These are phyloP conservation scores for Saccharomyces pastorianus DNA, from an alignment of 1,139 yeast species.

Conservation along the genomic window DNA sequence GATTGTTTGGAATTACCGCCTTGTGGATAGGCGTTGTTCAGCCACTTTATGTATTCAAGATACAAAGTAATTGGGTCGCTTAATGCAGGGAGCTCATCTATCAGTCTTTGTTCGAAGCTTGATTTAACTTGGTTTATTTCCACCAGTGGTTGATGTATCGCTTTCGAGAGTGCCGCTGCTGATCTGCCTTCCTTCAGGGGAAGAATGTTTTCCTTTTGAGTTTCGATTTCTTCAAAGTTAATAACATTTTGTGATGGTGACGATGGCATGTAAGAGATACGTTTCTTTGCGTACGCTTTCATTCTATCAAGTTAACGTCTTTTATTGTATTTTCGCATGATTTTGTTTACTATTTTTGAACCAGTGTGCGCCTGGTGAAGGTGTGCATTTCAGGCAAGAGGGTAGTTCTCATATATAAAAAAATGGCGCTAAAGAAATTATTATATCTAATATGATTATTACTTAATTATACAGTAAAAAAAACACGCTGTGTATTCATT, in stretches of 20 bases:
- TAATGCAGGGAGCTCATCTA: constrained; percentile 43
- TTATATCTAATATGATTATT: not conserved
- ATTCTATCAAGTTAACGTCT: not conserved
- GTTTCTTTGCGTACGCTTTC: not conserved
- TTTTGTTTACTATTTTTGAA: not conserved
- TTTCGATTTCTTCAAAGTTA: constrained; percentile 50
- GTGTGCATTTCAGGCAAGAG: not conserved
- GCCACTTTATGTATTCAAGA: constrained; percentile 66
- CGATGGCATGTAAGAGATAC: not conserved
- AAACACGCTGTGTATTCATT: not conserved
- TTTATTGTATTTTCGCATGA: not conserved
- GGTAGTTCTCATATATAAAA: not conserved
- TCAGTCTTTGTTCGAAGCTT: constrained; percentile 28
- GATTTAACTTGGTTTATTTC: constrained; percentile 17
- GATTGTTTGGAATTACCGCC: constrained; percentile 62
- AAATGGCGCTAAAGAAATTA: not conserved
- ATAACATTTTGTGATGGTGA: constrained; percentile 13
- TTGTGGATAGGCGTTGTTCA: constrained; percentile 52
- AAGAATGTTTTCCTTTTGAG: constrained; percentile 72
- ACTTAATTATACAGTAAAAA: not conserved
- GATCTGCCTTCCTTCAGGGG: constrained; percentile 67
- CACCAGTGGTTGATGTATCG: constrained; percentile 31
- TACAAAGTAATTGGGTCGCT: constrained; percentile 77
- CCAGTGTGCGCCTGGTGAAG: not conserved
- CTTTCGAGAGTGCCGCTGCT: constrained; percentile 47